Percentiles rank a stretch among this genome's conserved stretches.
phyloP scores from a whole-genome alignment of 139 green algal genomes.

The Eudorina sp. region DNA sequence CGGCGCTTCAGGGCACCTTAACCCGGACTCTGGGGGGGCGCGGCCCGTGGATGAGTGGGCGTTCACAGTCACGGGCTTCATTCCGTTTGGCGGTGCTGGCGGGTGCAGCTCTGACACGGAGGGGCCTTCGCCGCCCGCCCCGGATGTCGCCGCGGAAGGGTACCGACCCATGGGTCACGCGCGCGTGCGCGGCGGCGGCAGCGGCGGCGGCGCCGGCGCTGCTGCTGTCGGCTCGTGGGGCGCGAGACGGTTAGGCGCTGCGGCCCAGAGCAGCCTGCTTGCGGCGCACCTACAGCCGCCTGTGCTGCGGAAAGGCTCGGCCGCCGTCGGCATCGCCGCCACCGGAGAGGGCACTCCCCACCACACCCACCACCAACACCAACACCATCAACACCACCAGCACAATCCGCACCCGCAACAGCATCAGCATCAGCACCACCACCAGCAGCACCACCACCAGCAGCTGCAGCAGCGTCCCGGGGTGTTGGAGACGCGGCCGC shows the following conservation, averaged over 20 bases:
- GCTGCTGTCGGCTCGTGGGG: background rate
- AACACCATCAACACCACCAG: background rate
- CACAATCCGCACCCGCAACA: no score
- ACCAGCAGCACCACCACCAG: background rate
- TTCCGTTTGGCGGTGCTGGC: slow-evolving; percentile 20
- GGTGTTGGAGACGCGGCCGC: slow-evolving; percentile 1
- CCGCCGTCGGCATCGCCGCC: background rate
- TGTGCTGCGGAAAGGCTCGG: background rate
- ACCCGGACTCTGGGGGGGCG: no score
- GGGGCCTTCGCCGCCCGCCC: slow-evolving; percentile 1
- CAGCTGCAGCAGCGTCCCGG: background rate
- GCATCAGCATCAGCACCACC: background rate
- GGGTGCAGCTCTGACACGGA: slow-evolving; percentile 29
- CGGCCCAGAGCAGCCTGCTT: background rate
- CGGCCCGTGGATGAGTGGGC: background rate
- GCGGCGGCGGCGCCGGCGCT: background rate
- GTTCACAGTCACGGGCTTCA: background rate
- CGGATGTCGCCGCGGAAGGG: background rate
- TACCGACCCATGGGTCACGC: background rate
- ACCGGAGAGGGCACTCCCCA: no score
- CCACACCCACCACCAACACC: slow-evolving; percentile 2
- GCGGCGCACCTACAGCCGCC: background rate
- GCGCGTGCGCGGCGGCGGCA: no score
- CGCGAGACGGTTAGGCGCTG: background rate
- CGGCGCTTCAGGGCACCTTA: no score